These are phyloP conservation scores for Skeletonema tropicum DNA, from an alignment of 108 stramenopile species.

Conservation along the genomic window DNA sequence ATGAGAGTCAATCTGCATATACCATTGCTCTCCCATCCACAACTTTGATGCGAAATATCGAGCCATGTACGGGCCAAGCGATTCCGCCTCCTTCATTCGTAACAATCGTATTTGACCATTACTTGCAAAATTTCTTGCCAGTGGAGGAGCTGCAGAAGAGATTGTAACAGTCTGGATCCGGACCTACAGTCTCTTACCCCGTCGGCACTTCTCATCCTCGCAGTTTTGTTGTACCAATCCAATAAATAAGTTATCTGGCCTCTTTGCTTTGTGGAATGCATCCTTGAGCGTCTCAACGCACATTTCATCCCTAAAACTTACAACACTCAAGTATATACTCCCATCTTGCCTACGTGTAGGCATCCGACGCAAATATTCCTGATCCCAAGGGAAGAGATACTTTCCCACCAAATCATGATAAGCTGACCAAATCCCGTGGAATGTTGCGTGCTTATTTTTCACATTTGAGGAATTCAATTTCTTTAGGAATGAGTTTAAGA, in stretches of 20 bases:
- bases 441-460: conserved; percentile 63
- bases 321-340: conserved; percentile 86
- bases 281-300: conserved; percentile 88
- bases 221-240: conserved; percentile 97
- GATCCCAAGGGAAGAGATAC: conserved; percentile 84
- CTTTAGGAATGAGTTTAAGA: conserved; percentile 69
- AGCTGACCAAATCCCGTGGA: conserved; percentile 80
- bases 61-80: conserved; percentile 93
- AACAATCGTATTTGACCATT: conserved; percentile 77
- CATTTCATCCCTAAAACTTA: conserved; percentile 94
- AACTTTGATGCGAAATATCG: conserved; percentile 91
- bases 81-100: conserved; percentile 90
- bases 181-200: conserved; percentile 68
- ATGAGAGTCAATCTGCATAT: conserved; percentile 96
- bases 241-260: conserved; percentile 90
- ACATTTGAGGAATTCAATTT: conserved; percentile 58
- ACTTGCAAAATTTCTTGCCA: conserved; percentile 64
- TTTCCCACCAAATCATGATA: conserved; percentile 83
- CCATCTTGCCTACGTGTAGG: conserved; percentile 78
- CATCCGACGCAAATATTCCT: conserved; percentile 76
- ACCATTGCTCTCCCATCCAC: conserved; percentile 95
- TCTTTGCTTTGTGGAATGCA: conserved; percentile 84
- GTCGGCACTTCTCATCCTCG: conserved; percentile 71
- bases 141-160: conserved; percentile 75
- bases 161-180: conserved; percentile 77